Evolutionary conservation across 306 rosid genomes (phyloP), one percentile per base, ranked within the genome.

Genomic region (Malus sylvestris): DNA sequence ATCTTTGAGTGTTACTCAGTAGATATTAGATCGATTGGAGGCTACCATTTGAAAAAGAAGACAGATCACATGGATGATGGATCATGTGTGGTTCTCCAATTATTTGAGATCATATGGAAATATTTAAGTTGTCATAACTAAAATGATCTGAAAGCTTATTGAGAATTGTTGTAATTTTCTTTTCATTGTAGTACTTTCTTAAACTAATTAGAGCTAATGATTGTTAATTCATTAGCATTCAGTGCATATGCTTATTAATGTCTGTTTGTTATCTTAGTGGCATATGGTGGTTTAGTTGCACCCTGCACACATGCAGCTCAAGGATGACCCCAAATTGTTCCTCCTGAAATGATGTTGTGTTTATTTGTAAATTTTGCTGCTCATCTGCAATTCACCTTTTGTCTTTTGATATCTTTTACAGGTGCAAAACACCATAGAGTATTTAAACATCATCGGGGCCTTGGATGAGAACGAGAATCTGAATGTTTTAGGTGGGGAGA

Each of bases 371-470:
- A 23, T 65, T 55, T 61, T 64, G 23, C 83, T 42, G 77, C 79
- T 77, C 59, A 60, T 76, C 76, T 82, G 62, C 68, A 38, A 65
- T 40, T 60, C 40, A 72, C 44, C 61, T 20, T 62, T 79, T 78
- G 78, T 62, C 58, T 80, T 80, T 73, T 68, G 29, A 68, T 49
- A 29, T 77, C 82, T 78, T 76, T 73, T 65, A 23, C 64, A 95
- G 99, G 99, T 95, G 77, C 96, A 90, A 85, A 95, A 95, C 83
- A 97, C 97, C 66, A 75, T 92, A 78, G 99, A 95, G 57, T 91
- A 95, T 88, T 82, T 95, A 55, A 88, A 90, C 81, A 83, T 86
- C 61, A 92, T 92, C n/a, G 97, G 93, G 63, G 99, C 97, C 67
- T 88, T 95, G 87, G 93, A 95, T 83, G 93, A 88, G 88, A 83